A percentile compares a stretch with the other conserved stretches of the same genome.
These are phyloP conservation scores for Gossypium herbaceum DNA, from an alignment of 345 rosid species.

Conservation along the genomic window DNA sequence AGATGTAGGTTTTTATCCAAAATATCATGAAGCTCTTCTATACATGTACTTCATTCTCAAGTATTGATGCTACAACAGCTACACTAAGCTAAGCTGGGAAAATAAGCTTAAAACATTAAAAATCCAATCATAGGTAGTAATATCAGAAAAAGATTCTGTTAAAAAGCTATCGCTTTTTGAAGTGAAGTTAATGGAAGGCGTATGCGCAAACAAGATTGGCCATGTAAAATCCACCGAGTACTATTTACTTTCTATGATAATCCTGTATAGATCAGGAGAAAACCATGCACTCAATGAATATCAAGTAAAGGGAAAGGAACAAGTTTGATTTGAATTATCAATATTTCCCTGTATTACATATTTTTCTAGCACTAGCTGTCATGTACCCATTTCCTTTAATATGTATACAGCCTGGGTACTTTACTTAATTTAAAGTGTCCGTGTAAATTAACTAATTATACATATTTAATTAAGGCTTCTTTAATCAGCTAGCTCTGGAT, in stretches of 20 bases:
- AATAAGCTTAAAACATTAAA: no score
- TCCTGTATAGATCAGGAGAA: background rate
- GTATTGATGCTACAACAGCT: no score
- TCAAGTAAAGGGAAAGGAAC: background rate
- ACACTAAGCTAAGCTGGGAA: no score
- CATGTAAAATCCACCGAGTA: no score
- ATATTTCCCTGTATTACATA: background rate
- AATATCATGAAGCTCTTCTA: no score
- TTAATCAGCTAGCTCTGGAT: no score
- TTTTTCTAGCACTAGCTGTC: background rate
- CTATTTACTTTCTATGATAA: background rate
- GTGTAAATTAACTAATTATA: background rate
- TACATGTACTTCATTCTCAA: no score
- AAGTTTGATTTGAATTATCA: background rate
- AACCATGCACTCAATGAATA: background rate
- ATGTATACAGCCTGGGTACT: background rate
- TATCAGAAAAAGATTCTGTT: no score
- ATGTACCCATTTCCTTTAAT: background rate
- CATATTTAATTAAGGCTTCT: no score
- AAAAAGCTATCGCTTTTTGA: background rate
- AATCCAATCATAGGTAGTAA: no score
- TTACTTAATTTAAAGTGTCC: background rate
- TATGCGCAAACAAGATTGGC: background rate
- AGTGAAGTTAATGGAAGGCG: background rate
- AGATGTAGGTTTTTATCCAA: no score